Base-by-base conservation (phyloP, 331 rosid species). In the Erythrophleum ivorense region DNA sequence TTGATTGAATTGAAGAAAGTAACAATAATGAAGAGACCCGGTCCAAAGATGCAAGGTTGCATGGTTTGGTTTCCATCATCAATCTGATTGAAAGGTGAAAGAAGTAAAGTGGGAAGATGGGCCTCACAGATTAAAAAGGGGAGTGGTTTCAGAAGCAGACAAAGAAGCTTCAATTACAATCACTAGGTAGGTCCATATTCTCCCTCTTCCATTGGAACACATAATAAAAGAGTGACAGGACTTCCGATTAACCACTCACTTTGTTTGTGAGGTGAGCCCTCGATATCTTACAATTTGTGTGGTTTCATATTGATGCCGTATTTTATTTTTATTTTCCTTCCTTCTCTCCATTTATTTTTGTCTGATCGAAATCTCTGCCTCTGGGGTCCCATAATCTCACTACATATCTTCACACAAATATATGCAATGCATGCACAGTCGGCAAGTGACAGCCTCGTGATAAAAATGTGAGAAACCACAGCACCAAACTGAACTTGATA, bases 191-290 rank as follows among this genome's bases (percentile, higher is more conserved):
- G 98, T 87, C 80, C 94, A 88, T 78, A 45, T 31, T 70, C 7
- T 73, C 80, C 68, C 76, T 76, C 80, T 71, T 62, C 79, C 86
- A 84, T 73, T 55, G 87, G 75, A 67, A 83, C 82, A 24, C 85
- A 36, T 83, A 87, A 82, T 72, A 81, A 80, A 91, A 85, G 88
- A 80, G 59, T 90, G 94, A 94, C 65, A 85, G 75, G 95, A 88
- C 95, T 68, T 78, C 75, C 83, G 89, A 88, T 92, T 89, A 82
- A 87, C 94, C 88, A 65, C 91, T 83, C 88, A 45, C 84, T 64
- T 86, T 78, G 80, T 73, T 3, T 67, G 34, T 18, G 15, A 67
- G 73, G 53, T n/a, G 67, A 80, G 85, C 38, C 74, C 83, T 33
- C 68, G n/a, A 62, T 62, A 11, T 62, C 53, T 16, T 2, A 5